phyloP scores from a whole-genome alignment of 129 eudicot species.

The Gnaphalium uliginosum region DNA sequence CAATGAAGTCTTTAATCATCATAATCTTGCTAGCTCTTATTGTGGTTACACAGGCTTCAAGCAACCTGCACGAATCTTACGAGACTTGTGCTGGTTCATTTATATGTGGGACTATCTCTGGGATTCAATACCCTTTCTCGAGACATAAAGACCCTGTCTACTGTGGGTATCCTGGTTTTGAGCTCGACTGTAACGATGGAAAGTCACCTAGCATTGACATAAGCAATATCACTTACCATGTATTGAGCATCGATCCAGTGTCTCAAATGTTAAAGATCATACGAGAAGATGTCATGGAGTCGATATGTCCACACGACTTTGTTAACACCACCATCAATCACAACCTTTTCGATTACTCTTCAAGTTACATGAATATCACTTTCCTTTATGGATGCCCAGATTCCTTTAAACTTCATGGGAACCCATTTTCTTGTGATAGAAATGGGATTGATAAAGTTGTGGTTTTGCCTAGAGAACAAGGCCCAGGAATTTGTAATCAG shows the following conservation, averaged over 20 bases:
- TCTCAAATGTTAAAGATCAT: conserved; percentile 46
- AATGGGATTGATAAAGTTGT: conserved; percentile 32
- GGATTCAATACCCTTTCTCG: conserved; percentile 54
- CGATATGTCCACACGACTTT: conserved; percentile 55
- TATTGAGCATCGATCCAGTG: conserved; percentile 41
- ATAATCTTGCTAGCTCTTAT: conserved; percentile 22
- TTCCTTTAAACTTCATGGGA: conserved; percentile 20
- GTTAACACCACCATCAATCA: conserved; percentile 59
- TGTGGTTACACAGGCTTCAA: conserved; percentile 24
- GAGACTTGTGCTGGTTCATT: conserved; percentile 39
- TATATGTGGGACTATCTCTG: conserved; percentile 49
- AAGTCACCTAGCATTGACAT: conserved; percentile 43
- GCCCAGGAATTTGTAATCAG: conserved; percentile 46
- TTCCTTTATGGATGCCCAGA: conserved; percentile 58
- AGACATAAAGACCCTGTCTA: conserved; percentile 43
- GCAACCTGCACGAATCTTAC: conserved; percentile 32
- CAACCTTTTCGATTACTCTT: conserved; percentile 44
- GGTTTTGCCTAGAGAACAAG: conserved; percentile 40
- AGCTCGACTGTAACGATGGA: conserved; percentile 46
- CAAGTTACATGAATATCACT: conserved; percentile 41
- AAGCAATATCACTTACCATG: conserved; percentile 45
- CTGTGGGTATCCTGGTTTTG: conserved; percentile 47
- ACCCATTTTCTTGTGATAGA: conserved; percentile 28
- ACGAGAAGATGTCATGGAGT: conserved; percentile 53
- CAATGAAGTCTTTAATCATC: conserved; percentile 40